These are phyloP conservation scores for Lachancea cidri DNA, from an alignment of 805 yeast species.

Conservation along the genomic window DNA sequence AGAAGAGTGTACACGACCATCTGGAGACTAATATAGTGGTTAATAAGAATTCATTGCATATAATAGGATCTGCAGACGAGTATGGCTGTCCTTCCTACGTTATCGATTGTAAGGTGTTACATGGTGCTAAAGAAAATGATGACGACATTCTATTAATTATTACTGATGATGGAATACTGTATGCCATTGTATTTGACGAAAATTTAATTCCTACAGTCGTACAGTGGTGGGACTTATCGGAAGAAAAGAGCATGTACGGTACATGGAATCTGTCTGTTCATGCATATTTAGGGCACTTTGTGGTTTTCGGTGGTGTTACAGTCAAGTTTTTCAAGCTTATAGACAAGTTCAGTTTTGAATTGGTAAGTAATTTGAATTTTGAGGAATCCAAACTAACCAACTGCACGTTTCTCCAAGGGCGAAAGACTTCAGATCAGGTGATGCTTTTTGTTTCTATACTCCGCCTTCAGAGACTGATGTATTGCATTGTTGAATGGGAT, in stretches of 20 bases:
- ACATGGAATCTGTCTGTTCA: constrained; percentile 12
- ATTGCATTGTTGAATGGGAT: constrained; percentile 28
- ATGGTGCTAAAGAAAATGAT: not conserved
- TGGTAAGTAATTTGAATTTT: constrained; percentile 20
- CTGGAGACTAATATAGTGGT: constrained; percentile 8
- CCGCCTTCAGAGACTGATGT: constrained; percentile 17
- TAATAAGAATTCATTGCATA: constrained; percentile 13
- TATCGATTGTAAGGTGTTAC: constrained; percentile 15
- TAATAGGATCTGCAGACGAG: constrained; percentile 10
- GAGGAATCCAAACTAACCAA: constrained; percentile 15
- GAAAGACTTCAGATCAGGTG: constrained; percentile 9
- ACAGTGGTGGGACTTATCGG: constrained; percentile 19
- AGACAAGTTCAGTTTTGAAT: constrained; percentile 13
- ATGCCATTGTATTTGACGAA: constrained; percentile 4
- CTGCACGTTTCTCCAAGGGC: constrained; percentile 17
- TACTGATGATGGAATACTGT: constrained; percentile 2
- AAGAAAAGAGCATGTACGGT: constrained; percentile 9
- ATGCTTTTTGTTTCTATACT: constrained; percentile 19
- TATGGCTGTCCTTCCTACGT: constrained; percentile 15
- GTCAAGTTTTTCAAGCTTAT: constrained; percentile 23
- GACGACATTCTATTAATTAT: constrained; percentile 4
- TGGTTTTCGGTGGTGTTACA: constrained; percentile 7
- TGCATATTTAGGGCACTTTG: not conserved
- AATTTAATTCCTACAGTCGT: constrained; percentile 8
- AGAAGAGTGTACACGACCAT: not conserved